phyloP scores from a whole-genome alignment of 257 asterid species.

The Osmanthus fragrans region DNA sequence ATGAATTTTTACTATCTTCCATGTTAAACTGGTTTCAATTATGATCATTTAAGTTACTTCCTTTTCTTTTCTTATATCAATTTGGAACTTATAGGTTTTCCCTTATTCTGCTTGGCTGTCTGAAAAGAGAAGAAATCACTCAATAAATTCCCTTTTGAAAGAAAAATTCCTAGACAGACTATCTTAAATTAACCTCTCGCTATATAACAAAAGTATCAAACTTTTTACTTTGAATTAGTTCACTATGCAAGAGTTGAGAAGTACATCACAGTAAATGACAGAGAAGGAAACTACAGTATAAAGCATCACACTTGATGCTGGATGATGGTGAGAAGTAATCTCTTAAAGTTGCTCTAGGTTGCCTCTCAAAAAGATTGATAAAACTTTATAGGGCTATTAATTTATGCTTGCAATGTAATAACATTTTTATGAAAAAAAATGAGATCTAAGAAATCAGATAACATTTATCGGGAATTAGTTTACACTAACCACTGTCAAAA shows the following conservation, averaged over 20 bases:
- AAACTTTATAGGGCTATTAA: not conserved
- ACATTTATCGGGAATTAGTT: not conserved
- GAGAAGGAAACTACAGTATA: not conserved
- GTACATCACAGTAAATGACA: not conserved
- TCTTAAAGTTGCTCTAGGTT: no score
- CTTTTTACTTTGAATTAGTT: not conserved
- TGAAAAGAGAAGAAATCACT: not conserved
- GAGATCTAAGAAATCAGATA: not conserved
- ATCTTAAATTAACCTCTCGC: not conserved
- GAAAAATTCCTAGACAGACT: not conserved
- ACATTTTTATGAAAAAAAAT: not conserved
- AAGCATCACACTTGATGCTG: no score
- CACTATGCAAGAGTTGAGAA: not conserved
- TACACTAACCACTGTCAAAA: not conserved
- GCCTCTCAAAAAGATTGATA: not conserved
- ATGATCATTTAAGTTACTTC: not conserved
- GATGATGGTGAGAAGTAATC: no score
- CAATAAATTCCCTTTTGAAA: not conserved
- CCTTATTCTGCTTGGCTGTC: not conserved
- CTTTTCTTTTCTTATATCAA: not conserved
- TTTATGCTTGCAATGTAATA: not conserved
- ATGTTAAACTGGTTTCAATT: not conserved
- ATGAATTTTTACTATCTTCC: not conserved
- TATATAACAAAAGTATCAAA: not conserved
- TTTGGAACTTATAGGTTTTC: not conserved